phyloP scores from a whole-genome alignment of 208 protist genomes.

The Trypanosomatidae sp. region DNA sequence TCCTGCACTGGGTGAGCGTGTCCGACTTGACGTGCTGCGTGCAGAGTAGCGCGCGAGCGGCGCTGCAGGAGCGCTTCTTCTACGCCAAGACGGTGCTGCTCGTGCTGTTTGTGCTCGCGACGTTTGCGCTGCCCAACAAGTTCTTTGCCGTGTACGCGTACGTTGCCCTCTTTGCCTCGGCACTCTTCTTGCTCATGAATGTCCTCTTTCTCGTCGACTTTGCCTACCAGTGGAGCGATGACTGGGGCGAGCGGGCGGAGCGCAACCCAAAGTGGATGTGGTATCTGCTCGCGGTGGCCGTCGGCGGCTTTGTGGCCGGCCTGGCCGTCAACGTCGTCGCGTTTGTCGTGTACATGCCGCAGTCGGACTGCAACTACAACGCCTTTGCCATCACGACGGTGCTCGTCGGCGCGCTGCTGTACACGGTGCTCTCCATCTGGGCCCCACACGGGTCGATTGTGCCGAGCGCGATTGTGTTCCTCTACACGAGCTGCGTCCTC shows the following conservation, averaged over 20 bases:
- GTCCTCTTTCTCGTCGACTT: conserved; percentile 93
- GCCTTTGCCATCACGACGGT: conserved; percentile 73
- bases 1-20: conserved; percentile 67
- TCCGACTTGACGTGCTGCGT: conserved; percentile 85
- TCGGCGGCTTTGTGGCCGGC: conserved; percentile 27
- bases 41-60: conserved; percentile 36
- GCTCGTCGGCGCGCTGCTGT: conserved; percentile 54
- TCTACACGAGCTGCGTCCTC: conserved; percentile 80
- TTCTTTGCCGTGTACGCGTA: conserved; percentile 81
- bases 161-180: conserved; percentile 65
- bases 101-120: conserved; percentile 36
- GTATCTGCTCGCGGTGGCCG: conserved; percentile 59
- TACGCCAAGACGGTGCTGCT: conserved; percentile 60
- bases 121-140: conserved; percentile 73
- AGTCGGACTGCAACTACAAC: conserved; percentile 77
- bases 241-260: conserved; percentile 80
- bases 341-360: conserved; percentile 66
- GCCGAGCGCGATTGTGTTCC: conserved; percentile 84
- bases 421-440: conserved; percentile 72
- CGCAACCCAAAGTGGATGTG: conserved; percentile 71
- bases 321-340: conserved; percentile 27
- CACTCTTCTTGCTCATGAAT: conserved; percentile 78
- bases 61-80: conserved; percentile 76
- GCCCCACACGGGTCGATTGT: conserved; percentile 84
- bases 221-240: conserved; percentile 87